Percentiles rank a stretch among this genome's conserved stretches.
These are phyloP conservation scores for Podospora pseudoanserina DNA, from an alignment of 495 filamentous ascomycete genomes.

Conservation along the genomic window DNA sequence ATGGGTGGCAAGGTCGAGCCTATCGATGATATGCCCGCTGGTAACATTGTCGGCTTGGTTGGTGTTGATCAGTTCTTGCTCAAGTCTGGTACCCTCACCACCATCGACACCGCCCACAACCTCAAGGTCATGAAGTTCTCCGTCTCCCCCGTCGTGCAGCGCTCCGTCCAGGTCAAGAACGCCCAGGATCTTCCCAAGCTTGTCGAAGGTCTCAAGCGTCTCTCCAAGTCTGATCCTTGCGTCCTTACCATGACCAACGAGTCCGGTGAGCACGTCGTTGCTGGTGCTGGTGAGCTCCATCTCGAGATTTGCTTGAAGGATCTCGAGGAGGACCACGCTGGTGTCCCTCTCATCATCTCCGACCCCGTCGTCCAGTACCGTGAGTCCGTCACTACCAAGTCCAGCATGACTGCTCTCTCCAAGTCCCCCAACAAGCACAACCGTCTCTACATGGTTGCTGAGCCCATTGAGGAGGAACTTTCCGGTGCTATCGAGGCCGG, in stretches of 20 bases:
- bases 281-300: conserved; percentile 98
- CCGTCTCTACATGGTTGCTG: conserved; percentile 90
- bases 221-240: conserved; percentile 99
- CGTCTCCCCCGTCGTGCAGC: conserved; percentile 96
- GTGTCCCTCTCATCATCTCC: conserved; percentile 92
- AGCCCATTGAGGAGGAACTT: conserved; percentile 88
- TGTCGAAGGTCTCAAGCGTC: conserved; percentile 99
- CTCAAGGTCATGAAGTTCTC: conserved; percentile 99
- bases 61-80: conserved; percentile 99
- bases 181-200: conserved; percentile 99
- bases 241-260: conserved; percentile 84
- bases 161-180: conserved; percentile 99
- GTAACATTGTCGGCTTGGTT: conserved; percentile 98
- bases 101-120: conserved; percentile 97
- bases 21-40: conserved; percentile 97
- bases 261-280: conserved; percentile 97
- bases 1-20: conserved; percentile 99
- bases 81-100: conserved; percentile 99
- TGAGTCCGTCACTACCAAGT: conserved; percentile 80
- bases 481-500: conserved; percentile 84
- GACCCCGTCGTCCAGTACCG: conserved; percentile 97
- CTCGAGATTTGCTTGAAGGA: conserved; percentile 99
- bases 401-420: conserved; percentile 93
- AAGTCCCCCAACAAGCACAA: conserved; percentile 99
- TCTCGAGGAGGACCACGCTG: conserved; percentile 99